A percentile compares a stretch with the other conserved stretches of the same genome.
Conservation (phyloP, 2,329 filamentous ascomycete species). For the Trichoderma atrobrunneum region DNA sequence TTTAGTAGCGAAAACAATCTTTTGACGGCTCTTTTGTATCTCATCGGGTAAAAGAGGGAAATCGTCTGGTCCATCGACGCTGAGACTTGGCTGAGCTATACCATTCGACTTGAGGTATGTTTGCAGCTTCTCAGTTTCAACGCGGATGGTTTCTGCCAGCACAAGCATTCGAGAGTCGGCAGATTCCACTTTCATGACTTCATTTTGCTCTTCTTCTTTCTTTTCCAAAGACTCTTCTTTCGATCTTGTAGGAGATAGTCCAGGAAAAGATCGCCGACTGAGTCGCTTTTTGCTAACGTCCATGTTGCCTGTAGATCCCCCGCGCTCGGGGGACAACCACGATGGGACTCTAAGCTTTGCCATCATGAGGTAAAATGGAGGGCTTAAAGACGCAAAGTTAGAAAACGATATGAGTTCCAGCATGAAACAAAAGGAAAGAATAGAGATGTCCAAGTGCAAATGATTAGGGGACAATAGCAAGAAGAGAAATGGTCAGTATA, state of each 20-base stretch:
- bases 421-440: not conserved
- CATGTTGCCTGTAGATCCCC: conserved; percentile 23
- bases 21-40: conserved; percentile 44
- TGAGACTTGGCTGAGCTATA: conserved; percentile 44
- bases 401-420: not conserved
- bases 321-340: conserved; percentile 32
- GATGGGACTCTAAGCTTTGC: conserved; percentile 36
- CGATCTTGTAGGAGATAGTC: conserved; percentile 27
- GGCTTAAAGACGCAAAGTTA: not conserved
- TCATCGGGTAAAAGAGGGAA: conserved; percentile 48
- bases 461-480: not conserved
- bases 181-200: conserved; percentile 7
- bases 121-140: conserved; percentile 50
- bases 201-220: not conserved
- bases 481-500: not conserved
- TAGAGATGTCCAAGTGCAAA: not conserved
- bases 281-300: conserved; percentile 35
- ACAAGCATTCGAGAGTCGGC: conserved; percentile 40
- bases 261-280: conserved; percentile 34
- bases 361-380: conserved; percentile 25
- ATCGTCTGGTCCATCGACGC: conserved; percentile 41
- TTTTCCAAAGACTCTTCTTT: conserved; percentile 21
- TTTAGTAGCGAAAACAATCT: conserved; percentile 48
- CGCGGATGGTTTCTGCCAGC: conserved; percentile 47
- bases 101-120: conserved; percentile 44